phyloP scores from a whole-genome alignment of 192 early-diverging fungal genomes.

The Entomortierella beljakovae region DNA sequence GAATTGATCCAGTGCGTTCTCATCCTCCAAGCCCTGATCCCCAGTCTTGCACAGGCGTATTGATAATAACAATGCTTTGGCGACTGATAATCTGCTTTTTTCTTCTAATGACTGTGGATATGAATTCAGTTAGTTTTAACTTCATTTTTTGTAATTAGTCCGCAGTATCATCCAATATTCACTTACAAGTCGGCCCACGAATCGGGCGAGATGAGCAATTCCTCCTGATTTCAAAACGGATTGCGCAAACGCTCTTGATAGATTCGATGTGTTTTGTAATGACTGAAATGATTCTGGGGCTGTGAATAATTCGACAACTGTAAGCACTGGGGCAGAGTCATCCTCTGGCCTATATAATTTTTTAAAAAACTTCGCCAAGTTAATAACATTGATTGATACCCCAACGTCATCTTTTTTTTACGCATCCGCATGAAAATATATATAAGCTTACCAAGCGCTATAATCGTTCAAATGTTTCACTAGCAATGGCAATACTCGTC shows the following conservation, averaged over 20 bases:
- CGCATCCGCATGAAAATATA: no score
- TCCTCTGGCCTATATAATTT: conserved; percentile 27
- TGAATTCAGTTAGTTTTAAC: not conserved
- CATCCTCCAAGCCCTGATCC: conserved; percentile 3
- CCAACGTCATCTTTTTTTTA: no score
- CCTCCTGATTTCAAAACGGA: not conserved
- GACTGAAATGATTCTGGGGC: conserved; percentile 13
- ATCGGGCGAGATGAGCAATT: conserved; percentile 9
- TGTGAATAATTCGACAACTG: conserved; percentile 25
- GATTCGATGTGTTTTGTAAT: not conserved
- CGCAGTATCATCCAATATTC: no score
- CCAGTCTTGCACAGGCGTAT: conserved; percentile 26
- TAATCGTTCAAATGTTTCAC: conserved; percentile 29
- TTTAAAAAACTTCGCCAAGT: no score
- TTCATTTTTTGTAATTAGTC: not conserved
- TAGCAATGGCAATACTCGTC: conserved; percentile 30
- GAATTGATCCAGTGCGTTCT: conserved; percentile 38
- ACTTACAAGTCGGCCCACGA: conserved; percentile 25
- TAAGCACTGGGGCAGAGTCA: conserved; percentile 12
- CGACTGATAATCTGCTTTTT: conserved; percentile 21
- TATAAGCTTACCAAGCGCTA: conserved; percentile 6
- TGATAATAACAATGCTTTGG: conserved; percentile 21
- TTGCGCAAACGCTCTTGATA: conserved; percentile 4
- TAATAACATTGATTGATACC: no score
- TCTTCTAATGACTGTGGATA: conserved; percentile 37